These are phyloP conservation scores for Neofusicoccum laricinum DNA, from an alignment of 2,329 filamentous ascomycete species.

Conservation along the genomic window DNA sequence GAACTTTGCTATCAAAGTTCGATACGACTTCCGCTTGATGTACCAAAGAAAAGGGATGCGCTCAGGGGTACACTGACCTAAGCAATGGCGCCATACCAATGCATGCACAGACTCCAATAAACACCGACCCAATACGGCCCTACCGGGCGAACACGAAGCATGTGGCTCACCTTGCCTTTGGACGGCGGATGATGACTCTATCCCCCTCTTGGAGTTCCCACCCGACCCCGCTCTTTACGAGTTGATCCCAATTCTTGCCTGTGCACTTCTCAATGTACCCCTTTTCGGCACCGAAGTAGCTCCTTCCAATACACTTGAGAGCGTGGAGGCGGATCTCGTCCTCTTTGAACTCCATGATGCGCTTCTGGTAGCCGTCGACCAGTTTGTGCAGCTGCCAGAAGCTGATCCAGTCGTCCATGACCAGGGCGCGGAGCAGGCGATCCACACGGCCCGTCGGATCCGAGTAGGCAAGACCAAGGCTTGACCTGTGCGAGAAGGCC, in stretches of 20 bases:
- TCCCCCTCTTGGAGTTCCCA: constrained; percentile 73
- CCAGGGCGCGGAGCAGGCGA: constrained; percentile 65
- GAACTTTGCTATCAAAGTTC: background rate
- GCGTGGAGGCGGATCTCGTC: constrained; percentile 70
- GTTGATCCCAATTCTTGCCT: constrained; percentile 67
- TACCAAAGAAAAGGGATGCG: background rate
- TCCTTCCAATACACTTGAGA: constrained; percentile 80
- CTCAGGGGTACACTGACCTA: constrained; percentile 5
- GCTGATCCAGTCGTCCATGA: constrained; percentile 76
- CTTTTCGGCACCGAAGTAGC: constrained; percentile 72
- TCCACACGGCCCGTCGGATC: constrained; percentile 54
- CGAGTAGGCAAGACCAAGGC: constrained; percentile 22
- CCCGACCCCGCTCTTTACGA: constrained; percentile 72
- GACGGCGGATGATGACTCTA: constrained; percentile 72
- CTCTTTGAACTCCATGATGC: constrained; percentile 79
- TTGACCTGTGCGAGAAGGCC: constrained; percentile 66
- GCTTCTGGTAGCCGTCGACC: constrained; percentile 77
- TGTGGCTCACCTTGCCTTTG: constrained; percentile 39
- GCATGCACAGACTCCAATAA: constrained; percentile 3
- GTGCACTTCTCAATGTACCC: constrained; percentile 67
- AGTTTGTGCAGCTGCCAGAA: constrained; percentile 70
- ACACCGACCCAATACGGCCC: background rate
- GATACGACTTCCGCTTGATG: background rate
- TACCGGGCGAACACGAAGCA: background rate
- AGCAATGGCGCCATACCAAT: constrained; percentile 5